Evolutionary conservation across 768 basidiomycete genomes (phyloP).

Genomic region (Roridomyces roridus): DNA sequence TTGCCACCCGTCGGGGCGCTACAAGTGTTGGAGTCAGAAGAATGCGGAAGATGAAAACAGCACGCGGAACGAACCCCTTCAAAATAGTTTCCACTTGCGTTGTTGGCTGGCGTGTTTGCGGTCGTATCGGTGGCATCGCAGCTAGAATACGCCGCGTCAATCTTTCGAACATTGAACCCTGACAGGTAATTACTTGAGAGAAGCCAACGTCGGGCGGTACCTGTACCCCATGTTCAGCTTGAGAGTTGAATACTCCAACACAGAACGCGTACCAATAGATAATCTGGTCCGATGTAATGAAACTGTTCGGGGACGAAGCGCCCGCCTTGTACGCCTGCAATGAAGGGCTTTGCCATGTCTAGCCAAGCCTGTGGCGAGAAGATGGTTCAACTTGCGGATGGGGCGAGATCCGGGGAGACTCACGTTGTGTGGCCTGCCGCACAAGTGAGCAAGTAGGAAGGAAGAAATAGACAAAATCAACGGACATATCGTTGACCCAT

Average conservation of each 20-base stretch:
- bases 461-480: neutral
- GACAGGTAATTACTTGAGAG: conserved; percentile 11
- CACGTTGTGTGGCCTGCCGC: conserved; percentile 18
- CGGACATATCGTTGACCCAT: conserved; percentile 27
- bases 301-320: conserved; percentile 19
- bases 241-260: neutral
- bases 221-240: no score
- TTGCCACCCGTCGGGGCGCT: conserved; percentile 21
- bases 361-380: conserved; percentile 37
- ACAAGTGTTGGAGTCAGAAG: neutral
- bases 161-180: neutral
- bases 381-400: neutral
- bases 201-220: conserved; percentile 20
- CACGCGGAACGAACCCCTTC: conserved; percentile 1
- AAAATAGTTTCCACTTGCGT: conserved; percentile 25
- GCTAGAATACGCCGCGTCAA: neutral
- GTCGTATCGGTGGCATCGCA: conserved; percentile 26
- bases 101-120: conserved; percentile 20
- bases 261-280: conserved; percentile 16
- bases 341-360: conserved; percentile 52
- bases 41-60: neutral
- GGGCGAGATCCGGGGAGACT: neutral
- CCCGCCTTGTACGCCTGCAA: conserved; percentile 53
- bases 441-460: neutral
- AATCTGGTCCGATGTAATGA: conserved; percentile 23